Base-by-base conservation (phyloP, 2,329 filamentous ascomycete genomes). In the Stemphylium beticola region DNA sequence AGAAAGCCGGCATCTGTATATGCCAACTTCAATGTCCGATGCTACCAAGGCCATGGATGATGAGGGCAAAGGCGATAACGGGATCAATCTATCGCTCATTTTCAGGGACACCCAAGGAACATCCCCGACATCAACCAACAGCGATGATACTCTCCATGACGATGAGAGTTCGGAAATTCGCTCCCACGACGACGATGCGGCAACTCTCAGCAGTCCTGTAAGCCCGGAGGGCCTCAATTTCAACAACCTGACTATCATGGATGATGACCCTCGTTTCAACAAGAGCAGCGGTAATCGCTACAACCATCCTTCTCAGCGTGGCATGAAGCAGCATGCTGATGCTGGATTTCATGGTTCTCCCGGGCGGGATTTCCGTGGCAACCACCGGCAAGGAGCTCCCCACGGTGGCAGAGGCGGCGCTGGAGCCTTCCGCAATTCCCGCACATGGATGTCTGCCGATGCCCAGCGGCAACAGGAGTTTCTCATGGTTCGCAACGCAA, bases 401-500 rank as follows among this genome's bases (percentile, higher is more conserved):
- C 52, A 56, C 47, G 47, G 29, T 14, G 34, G 41, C 10, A 46
- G 57, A 11, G 38, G 38, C 29, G 48, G 49, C 10, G 44, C 55
- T 11, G 54, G 49, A 15, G 39, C 38, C 3, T 61, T 50, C 8
- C 66, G 63, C 14, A 63, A 56, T 38, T 64, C 67, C 0, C 58
- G 53, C 7, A 66, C 64, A 1, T 72, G 68, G 67, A 45, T 67
- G 7, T 71, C 72, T 0, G 60, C 61, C 1, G 69, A 73, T 12
- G 52, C 57, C 2, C 61, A 67, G 37, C 60, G 61, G 5, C 56
- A 61, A 10, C 63, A 73, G 11, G 66, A 73, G 17, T 74, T 68
- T 24, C 46, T 69, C 12, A 49, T 69, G n/a, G 48, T 72, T 31
- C 71, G 71, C 8, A 74, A 74, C 47, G 53, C 70, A 0, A 74